Evolutionary conservation across 345 rosid genomes (phyloP).

Genomic region (Citrus mangshanensis): DNA sequence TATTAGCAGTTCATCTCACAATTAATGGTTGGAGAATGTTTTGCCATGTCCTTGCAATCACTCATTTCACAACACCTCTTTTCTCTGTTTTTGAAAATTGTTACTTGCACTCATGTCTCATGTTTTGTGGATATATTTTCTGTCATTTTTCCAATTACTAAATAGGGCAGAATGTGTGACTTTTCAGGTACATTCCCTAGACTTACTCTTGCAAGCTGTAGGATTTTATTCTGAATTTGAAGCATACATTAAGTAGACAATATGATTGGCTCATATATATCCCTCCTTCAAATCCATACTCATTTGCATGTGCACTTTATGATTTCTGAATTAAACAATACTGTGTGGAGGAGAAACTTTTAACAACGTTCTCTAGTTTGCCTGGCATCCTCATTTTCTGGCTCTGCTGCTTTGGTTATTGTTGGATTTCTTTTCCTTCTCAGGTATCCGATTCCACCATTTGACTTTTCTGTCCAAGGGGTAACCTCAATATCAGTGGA

Average conservation of each 20-base stretch:
- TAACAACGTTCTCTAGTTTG: neutral
- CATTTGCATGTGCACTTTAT: neutral
- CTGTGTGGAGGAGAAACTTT: neutral
- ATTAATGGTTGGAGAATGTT: neutral
- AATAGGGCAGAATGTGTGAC: neutral
- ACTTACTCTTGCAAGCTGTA: neutral
- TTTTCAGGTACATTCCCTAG: neutral
- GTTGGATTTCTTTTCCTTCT: conserved; percentile 9
- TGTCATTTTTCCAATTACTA: neutral
- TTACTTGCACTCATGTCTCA: neutral
- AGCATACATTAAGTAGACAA: neutral
- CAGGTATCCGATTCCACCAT: conserved; percentile 81
- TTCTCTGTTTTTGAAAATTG: neutral
- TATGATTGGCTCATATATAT: neutral
- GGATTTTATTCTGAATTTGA: conserved; percentile 1
- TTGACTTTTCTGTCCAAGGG: conserved; percentile 85
- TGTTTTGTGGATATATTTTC: neutral
- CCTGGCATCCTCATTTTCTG: neutral
- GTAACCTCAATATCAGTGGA: conserved; percentile 90
- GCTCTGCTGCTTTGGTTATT: neutral
- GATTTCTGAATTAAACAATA: neutral
- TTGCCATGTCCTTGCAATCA: neutral
- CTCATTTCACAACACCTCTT: neutral
- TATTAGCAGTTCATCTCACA: neutral
- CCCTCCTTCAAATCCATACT: neutral